Base-by-base conservation (phyloP, 2,329 filamentous ascomycete species). In the Sclerotinia minor region DNA sequence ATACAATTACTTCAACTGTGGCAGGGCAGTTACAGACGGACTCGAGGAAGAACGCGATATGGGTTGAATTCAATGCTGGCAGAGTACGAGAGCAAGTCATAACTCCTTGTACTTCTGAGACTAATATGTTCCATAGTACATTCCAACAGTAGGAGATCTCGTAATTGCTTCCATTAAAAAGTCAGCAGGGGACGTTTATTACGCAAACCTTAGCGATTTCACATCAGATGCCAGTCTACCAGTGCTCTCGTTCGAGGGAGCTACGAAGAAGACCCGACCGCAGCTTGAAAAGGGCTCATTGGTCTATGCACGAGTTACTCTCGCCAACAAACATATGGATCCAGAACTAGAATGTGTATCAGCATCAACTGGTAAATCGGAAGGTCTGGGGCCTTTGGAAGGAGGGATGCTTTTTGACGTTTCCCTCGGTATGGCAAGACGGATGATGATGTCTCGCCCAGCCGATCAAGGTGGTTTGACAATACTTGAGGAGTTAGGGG, bases 291-390 rank as follows among this genome's bases (percentile, higher is more conserved):
- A 87, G 19, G 92, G 92, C 49, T 88, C 92, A 64, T 81, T 97
- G 38, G 92, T 98, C 47, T 98, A 98, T 80, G 94, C 94, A 49
- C 90, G 94, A 70, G 87, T 99, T 54, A 83, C 86, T 38, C 86
- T 90, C 52, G 89, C 91, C 24, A 90, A 92, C 75, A 89, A 89
- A 71, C 90, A 94, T 78, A 92, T 94, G 81, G 92, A 97, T 76
- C 85, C 92, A 0, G 95, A 98, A 80, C 82, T 99, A 55, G 92
- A 96, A 75, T 98, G 95, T 78, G 89, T 96, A 55, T 92, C 93
- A 71, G 84, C 92, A 0, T 85, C 89, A 1, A 97, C 94, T 0
- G 94, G 94, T 35, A 97, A 96, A 76, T 85, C 90, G 2, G 94
- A 97, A 58, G 94, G 94, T 0, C 82, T 98, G 21, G 95, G 95